These are phyloP conservation scores for Drechslerella dactyloides DNA, from an alignment of 2,329 filamentous ascomycete species.

Conservation along the genomic window DNA sequence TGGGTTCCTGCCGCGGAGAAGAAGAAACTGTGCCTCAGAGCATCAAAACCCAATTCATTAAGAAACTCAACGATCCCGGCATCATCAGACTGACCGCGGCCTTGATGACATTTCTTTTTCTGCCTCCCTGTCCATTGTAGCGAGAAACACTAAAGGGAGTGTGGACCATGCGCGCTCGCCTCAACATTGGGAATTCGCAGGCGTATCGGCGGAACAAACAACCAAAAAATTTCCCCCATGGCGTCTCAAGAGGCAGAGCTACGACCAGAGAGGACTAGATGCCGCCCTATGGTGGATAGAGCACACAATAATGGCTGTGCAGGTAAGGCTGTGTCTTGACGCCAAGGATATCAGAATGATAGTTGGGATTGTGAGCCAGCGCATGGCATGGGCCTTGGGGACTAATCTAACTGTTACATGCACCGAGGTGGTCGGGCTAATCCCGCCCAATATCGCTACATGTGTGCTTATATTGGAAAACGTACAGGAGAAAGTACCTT, in stretches of 20 bases:
- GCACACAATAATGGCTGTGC: slow-evolving; percentile 42
- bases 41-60: not conserved
- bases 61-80: not conserved
- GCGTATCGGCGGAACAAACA: not conserved
- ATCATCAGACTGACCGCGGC: not conserved
- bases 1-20: not conserved
- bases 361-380: slow-evolving; percentile 14
- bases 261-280: slow-evolving; percentile 20
- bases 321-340: slow-evolving; percentile 40
- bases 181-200: not conserved
- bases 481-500: not conserved
- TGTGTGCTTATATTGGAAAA: too few species aligned
- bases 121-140: not conserved
- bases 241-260: slow-evolving; percentile 13
- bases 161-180: not conserved
- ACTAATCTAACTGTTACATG: slow-evolving; percentile 8
- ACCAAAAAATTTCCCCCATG: not conserved
- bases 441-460: not conserved
- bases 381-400: slow-evolving; percentile 22
- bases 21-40: not conserved
- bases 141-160: not conserved
- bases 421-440: not conserved
- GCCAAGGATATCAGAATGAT: slow-evolving; percentile 38
- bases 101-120: not conserved
- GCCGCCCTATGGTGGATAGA: slow-evolving; percentile 37